phyloP scores from a whole-genome alignment of 805 yeast genomes.

The Metschnikowia bowlesiae region DNA sequence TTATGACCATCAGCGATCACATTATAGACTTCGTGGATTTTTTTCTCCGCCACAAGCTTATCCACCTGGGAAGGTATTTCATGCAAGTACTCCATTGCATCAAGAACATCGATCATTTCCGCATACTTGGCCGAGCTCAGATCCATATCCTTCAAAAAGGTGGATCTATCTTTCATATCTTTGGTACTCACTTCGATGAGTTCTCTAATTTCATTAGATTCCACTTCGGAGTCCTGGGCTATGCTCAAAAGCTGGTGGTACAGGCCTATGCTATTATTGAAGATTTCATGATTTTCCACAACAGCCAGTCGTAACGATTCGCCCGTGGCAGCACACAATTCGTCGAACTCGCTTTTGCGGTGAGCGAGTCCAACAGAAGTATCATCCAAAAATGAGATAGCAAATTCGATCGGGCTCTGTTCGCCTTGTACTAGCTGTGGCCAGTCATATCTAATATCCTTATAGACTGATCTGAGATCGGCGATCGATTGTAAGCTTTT shows the following conservation, averaged over 20 bases:
- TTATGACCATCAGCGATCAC: conserved; percentile 43
- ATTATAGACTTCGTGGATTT: conserved; percentile 60
- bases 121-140: conserved; percentile 57
- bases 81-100: conserved; percentile 58
- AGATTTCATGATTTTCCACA: conserved; percentile 75
- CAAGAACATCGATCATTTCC: conserved; percentile 67
- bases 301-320: conserved; percentile 63
- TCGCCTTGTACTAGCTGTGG: conserved; percentile 40
- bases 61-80: conserved; percentile 63
- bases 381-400: conserved; percentile 76
- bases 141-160: conserved; percentile 59
- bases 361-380: conserved; percentile 90
- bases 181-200: conserved; percentile 46
- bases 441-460: conserved; percentile 41
- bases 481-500: conserved; percentile 19
- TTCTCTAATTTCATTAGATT: conserved; percentile 45
- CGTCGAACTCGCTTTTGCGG: conserved; percentile 60
- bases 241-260: conserved; percentile 67
- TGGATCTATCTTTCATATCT: conserved; percentile 51
- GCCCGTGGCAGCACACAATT: conserved; percentile 54
- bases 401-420: conserved; percentile 79
- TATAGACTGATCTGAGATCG: conserved; percentile 33
- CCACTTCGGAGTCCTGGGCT: conserved; percentile 61
- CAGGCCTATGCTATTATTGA: conserved; percentile 81
- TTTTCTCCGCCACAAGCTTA: conserved; percentile 59